Percentiles rank a stretch among this genome's conserved stretches.
phyloP scores from a whole-genome alignment of 106 monocot genomes.

The Agapanthus africanus region DNA sequence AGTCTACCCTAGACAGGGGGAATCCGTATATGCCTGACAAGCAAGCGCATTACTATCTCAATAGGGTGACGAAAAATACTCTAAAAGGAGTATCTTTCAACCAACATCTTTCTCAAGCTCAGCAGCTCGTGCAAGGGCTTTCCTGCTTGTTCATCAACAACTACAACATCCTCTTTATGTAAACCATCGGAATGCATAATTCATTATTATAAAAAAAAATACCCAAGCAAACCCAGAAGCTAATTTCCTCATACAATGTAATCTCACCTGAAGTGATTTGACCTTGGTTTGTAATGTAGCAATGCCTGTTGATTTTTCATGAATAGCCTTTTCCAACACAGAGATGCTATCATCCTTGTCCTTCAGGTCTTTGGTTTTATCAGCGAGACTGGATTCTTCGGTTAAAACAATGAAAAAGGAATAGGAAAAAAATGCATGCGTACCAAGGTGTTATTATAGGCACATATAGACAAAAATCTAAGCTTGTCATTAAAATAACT shows the following conservation, averaged over 20 bases:
- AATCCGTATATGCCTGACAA: too few relatives aligned
- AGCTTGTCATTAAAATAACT: too few relatives aligned
- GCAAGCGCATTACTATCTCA: too few relatives aligned
- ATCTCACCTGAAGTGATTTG: constrained; percentile 32
- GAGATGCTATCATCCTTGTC: constrained; percentile 35
- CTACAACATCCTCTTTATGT: constrained; percentile 30
- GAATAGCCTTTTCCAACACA: constrained; percentile 26
- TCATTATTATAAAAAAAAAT: neutral
- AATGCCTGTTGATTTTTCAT: constrained; percentile 34
- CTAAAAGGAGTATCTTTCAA: too few relatives aligned
- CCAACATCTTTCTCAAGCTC: constrained; percentile 53
- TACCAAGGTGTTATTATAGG: too few relatives aligned
- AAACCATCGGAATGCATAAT: neutral
- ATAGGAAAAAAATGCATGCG: too few relatives aligned
- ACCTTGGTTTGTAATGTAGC: constrained; percentile 25
- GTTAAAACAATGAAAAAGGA: too few relatives aligned
- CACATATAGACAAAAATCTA: too few relatives aligned
- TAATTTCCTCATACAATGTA: neutral
- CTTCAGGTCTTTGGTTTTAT: constrained; percentile 24
- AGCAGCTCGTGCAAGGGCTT: constrained; percentile 30
- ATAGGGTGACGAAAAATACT: too few relatives aligned
- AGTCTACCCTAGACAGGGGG: too few relatives aligned
- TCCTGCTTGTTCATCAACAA: constrained; percentile 21
- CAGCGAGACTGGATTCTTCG: constrained; percentile 23
- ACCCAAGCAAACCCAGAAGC: neutral